phyloP scores from a whole-genome alignment of 495 filamentous ascomycete species.

The Tricharina praecox region DNA sequence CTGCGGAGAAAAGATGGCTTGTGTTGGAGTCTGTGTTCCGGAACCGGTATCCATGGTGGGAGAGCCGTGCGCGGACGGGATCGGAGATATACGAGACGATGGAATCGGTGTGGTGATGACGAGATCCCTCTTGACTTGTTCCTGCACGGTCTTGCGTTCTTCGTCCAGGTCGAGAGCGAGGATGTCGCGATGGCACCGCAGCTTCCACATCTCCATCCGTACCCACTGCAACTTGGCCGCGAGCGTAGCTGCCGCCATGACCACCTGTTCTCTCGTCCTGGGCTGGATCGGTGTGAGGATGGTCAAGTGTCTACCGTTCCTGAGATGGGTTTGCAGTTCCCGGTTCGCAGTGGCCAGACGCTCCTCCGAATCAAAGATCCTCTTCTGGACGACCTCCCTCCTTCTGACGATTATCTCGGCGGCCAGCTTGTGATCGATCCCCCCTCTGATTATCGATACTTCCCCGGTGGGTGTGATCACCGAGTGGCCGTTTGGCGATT shows the following conservation, averaged over 20 bases:
- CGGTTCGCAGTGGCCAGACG: conserved; percentile 55
- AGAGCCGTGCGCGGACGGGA: conserved; percentile 22
- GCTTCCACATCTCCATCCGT: conserved; percentile 79
- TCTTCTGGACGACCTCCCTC: conserved; percentile 61
- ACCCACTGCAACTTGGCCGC: conserved; percentile 85
- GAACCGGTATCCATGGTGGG: conserved; percentile 13
- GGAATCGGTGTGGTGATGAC: conserved; percentile 26
- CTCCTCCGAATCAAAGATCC: conserved; percentile 69
- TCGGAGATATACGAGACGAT: conserved; percentile 22
- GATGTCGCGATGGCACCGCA: conserved; percentile 81
- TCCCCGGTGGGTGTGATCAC: conserved; percentile 55
- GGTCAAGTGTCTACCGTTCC: conserved; percentile 84
- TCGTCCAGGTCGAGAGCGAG: conserved; percentile 70
- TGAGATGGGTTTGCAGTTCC: conserved; percentile 61
- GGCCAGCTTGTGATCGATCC: conserved; percentile 62
- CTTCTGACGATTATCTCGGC: conserved; percentile 68
- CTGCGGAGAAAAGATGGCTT: conserved; percentile 17
- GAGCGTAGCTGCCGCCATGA: conserved; percentile 68
- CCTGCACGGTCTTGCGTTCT: conserved; percentile 34
- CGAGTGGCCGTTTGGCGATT: conserved; percentile 34
- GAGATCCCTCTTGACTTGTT: conserved; percentile 25
- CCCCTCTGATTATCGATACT: conserved; percentile 46
- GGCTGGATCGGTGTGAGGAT: conserved; percentile 76
- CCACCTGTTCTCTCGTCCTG: conserved; percentile 68
- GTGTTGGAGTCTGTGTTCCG: conserved; percentile 18